Base-by-base conservation (phyloP, 2,329 filamentous ascomycete genomes). In the Pezicula carpinea region DNA sequence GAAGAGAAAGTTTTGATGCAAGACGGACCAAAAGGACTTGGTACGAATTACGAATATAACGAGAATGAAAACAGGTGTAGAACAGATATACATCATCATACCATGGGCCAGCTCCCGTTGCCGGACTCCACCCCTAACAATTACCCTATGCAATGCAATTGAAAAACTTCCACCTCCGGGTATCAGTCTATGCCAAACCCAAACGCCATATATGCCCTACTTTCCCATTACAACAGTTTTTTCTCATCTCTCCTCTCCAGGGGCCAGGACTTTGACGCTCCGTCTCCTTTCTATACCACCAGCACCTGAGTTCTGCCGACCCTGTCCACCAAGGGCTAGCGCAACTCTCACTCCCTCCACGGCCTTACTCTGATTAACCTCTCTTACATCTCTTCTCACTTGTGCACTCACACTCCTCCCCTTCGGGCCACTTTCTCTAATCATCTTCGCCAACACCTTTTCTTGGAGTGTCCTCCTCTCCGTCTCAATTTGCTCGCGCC, bases 301-400 rank as follows among this genome's bases (percentile, higher is more conserved):
- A 2, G 62, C 62, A 21, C 54, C 63, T 10, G 26, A 29, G 26
- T 11, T 29, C 26, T 29, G 26, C 26, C 26, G 26, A 11, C 26
- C 26, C 8, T 29, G 26, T 4, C 61, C 56, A 3, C 59, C 54
- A 46, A 64, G 62, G 19, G 58, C 51, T 13, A 81, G 63, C 2
- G 74, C 67, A 54, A 81, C 80, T 2, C 80, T 66, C 5, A 79
- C 80, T 50, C 74, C 74, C 49, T 81, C 79, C 1, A 83, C 80
- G 1, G 80, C 80, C 41, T 72, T 69, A 59, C 79, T 83, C 64
- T 79, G 79, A 39, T 71, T 70, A 5, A 81, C 73, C 39, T 82
- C 79, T 51, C 77, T 66, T 1, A 59, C 64, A 54, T 82, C 79
- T 33, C 73, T 74, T 39, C 69, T 64, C 6, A 77, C 26, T 11